Evolutionary conservation across 495 filamentous ascomycete genomes (phyloP).

Genomic region (Hypoxylon fuscum): DNA sequence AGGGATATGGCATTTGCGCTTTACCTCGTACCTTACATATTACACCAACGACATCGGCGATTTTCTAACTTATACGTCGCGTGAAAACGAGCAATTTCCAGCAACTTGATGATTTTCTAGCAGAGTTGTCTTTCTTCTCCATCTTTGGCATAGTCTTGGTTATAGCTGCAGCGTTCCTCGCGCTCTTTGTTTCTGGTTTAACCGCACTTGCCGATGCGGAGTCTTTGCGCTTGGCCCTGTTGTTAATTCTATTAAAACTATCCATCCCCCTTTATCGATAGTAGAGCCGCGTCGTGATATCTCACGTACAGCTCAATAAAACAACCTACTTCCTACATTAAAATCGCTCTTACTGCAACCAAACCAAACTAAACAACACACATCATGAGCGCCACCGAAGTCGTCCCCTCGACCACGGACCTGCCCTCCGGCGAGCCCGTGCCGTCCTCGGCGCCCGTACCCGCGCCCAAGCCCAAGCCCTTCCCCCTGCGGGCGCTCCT

Average conservation of each 20-base stretch:
- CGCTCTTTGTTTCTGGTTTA: slow-evolving; percentile 13
- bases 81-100: slow-evolving; percentile 1
- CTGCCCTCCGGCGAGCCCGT: slow-evolving; percentile 52
- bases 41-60: slow-evolving; percentile 9
- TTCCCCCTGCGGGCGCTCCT: slow-evolving; percentile 45
- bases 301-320: not conserved
- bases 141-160: not conserved
- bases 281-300: slow-evolving; percentile 1
- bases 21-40: slow-evolving; percentile 5
- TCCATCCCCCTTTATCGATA: slow-evolving; percentile 17
- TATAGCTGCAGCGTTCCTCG: slow-evolving; percentile 5
- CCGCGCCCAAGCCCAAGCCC: slow-evolving; percentile 49
- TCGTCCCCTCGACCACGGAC: slow-evolving; percentile 43
- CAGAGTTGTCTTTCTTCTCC: slow-evolving; percentile 1
- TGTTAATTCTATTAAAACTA: too few relatives aligned
- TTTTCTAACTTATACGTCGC: not conserved
- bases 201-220: not conserved
- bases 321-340: too few relatives aligned
- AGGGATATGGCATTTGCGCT: not conserved
- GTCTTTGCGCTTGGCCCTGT: not conserved
- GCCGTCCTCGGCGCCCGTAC: slow-evolving; percentile 49
- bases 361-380: not conserved
- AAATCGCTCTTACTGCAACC: not conserved
- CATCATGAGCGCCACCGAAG: slow-evolving; percentile 38
- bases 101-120: not conserved